Base-by-base conservation (phyloP, 371 early-diverging fungal species). In the Apophysomyces sp. region DNA sequence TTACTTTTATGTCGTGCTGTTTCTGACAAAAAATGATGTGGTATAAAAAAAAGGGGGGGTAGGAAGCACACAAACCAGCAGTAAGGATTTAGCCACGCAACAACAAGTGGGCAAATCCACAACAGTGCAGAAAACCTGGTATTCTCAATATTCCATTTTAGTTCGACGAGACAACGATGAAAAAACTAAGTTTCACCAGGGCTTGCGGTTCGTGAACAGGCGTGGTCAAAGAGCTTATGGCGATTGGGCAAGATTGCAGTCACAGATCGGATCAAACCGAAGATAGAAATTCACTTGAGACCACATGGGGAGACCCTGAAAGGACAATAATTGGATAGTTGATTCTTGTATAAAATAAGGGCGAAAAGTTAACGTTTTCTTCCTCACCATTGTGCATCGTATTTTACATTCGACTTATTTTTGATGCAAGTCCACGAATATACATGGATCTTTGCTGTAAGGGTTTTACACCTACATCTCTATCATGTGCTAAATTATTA, bases 401-500 rank as follows among this genome's bases (percentile, higher is more conserved):
- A 2, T 11, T 37, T 37, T 37, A 11, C 11, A 5, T 37, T 37
- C 37, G 3, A 5, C 2, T 11, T 37, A 13, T 37, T 21, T 44
- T 44, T 72, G 70, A 90, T 90, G 89, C 34, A 78, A 40, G 61
- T 82, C 21, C 75, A 87, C 67, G 83, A 85, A 24, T 93, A 73
- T 69, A 91, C 91, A 11, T 92, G 87, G 80, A 83, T 94, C 41
- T 92, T 94, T 69, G 91, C 75, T 28, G 65, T 93, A 44, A 44
- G 49, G 9, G 21, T 0, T 4, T 9, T 2, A 2, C n/a, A 37
- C 9, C 27, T 18, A 9, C 6, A 44, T 44, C 3, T 9, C n/a
- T 16, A 44, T 18, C 49, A 44, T 18, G 21, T n/a, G 16, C 49
- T 0, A 21, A 21, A 7, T 21, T 18, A 2, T 44, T 0, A 18